These are phyloP conservation scores for Collybia sordida DNA, from an alignment of 768 basidiomycete species.

Conservation along the genomic window DNA sequence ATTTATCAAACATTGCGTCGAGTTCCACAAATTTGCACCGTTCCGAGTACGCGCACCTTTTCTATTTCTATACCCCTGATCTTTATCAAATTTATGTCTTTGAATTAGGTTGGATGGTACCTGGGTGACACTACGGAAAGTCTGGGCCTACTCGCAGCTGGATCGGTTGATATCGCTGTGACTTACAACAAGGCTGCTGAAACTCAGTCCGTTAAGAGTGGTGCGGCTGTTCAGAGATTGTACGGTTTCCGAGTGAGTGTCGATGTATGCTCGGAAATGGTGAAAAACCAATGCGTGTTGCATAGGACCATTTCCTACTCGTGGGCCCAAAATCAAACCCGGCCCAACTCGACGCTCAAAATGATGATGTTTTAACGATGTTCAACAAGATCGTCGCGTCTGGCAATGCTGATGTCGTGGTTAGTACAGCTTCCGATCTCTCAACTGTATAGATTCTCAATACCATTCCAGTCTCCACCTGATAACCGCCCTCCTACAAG, in stretches of 20 bases:
- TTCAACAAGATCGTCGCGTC: conserved; percentile 44
- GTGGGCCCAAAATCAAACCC: conserved; percentile 50
- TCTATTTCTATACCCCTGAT: not conserved
- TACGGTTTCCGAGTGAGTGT: conserved; percentile 46
- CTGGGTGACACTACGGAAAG: conserved; percentile 56
- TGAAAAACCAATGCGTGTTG: not conserved
- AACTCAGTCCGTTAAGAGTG: conserved; percentile 26
- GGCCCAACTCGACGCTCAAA: conserved; percentile 28
- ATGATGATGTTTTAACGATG: conserved; percentile 36
- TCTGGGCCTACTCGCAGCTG: conserved; percentile 37
- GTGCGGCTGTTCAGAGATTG: conserved; percentile 28
- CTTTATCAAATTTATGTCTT: not conserved
- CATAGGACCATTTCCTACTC: conserved; percentile 49
- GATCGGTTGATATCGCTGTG: conserved; percentile 46
- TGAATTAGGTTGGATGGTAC: conserved; percentile 53
- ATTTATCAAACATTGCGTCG: conserved; percentile 40
- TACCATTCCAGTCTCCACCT: not conserved
- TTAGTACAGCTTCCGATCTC: conserved; percentile 15
- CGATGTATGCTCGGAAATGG: not conserved
- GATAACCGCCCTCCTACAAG: not conserved
- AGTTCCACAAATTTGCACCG: conserved; percentile 23
- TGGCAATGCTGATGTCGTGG: conserved; percentile 42
- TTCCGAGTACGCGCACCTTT: conserved; percentile 28
- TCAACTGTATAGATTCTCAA: too few relatives aligned
- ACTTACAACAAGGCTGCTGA: conserved; percentile 57